Evolutionary conservation across 1,284 basidiomycete genomes (phyloP).

Genomic region (Schizopora paradoxa): DNA sequence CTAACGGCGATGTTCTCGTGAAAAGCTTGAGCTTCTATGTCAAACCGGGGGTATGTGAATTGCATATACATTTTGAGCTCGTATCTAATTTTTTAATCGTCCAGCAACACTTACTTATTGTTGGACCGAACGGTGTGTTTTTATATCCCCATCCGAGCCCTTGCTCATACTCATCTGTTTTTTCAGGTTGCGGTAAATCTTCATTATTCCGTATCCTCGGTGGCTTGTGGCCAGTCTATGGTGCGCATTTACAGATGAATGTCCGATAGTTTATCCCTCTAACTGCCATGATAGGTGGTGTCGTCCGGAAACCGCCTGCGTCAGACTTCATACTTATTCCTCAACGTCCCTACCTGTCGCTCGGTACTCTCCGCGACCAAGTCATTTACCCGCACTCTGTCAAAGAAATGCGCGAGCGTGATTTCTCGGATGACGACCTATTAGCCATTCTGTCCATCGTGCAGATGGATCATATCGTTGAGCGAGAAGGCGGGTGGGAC

Average conservation of each 20-base stretch:
- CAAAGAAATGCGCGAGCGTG: constrained; percentile 70
- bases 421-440: constrained; percentile 74
- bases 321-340: constrained; percentile 93
- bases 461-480: constrained; percentile 85
- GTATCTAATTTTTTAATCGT: constrained; percentile 7
- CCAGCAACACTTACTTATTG: constrained; percentile 85
- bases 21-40: constrained; percentile 84
- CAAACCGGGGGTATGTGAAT: constrained; percentile 71
- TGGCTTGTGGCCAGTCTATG: constrained; percentile 96
- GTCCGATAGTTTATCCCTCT: neutral
- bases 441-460: constrained; percentile 72
- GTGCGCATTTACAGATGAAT: no score
- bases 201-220: constrained; percentile 93
- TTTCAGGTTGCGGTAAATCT: constrained; percentile 76
- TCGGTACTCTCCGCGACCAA: constrained; percentile 93
- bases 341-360: constrained; percentile 89
- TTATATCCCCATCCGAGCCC: neutral
- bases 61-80: constrained; percentile 14
- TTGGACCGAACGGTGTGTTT: constrained; percentile 79
- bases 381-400: constrained; percentile 84
- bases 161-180: neutral
- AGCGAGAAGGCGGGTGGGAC: constrained; percentile 97
- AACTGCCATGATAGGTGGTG: no score
- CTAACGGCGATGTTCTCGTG: constrained; percentile 92
- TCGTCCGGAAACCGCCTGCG: constrained; percentile 89